Conservation (phyloP, 2,329 filamentous ascomycete genomes). For the Pseudogymnoascus sp. region DNA sequence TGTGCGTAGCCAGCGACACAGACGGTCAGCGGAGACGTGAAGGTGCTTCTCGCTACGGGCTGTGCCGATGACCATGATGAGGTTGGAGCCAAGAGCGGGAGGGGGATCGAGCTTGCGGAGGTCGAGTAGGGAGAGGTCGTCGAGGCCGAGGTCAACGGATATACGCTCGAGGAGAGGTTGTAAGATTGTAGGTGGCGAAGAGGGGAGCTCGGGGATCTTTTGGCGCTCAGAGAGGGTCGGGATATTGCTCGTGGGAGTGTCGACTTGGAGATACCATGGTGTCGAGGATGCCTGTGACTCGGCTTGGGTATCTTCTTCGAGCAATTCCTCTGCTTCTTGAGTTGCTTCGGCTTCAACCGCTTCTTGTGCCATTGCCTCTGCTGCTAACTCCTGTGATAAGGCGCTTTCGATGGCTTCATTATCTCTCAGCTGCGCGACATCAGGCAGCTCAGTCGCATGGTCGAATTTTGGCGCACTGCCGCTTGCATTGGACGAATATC, state of each 20-base stretch:
- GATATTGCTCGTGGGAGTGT: constrained; percentile 35
- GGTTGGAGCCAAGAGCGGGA: constrained; percentile 75
- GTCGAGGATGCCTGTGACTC: constrained; percentile 25
- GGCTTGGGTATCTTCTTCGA: not conserved
- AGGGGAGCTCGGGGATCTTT: constrained; percentile 49
- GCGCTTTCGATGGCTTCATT: not conserved
- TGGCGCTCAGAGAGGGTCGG: constrained; percentile 45
- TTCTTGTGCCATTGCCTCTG: constrained; percentile 12
- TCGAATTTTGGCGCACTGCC: not conserved
- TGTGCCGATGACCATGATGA: constrained; percentile 89
- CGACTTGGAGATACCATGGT: constrained; percentile 84
- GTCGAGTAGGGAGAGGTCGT: constrained; percentile 74
- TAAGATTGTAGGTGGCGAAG: constrained; percentile 62
- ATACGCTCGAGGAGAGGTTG: constrained; percentile 67
- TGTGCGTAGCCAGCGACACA: constrained; percentile 76
- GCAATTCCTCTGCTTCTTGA: constrained; percentile 12
- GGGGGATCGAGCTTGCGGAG: constrained; percentile 78
- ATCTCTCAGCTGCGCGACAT: not conserved
- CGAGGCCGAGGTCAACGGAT: constrained; percentile 78
- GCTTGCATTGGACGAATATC: not conserved
- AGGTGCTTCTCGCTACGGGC: constrained; percentile 89
- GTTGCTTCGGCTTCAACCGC: constrained; percentile 16
- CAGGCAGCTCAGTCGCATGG: not conserved
- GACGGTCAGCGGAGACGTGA: constrained; percentile 81
- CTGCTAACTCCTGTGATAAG: not conserved